Conservation (phyloP, 371 early-diverging fungal species). For the Fennellomyces sp. region DNA sequence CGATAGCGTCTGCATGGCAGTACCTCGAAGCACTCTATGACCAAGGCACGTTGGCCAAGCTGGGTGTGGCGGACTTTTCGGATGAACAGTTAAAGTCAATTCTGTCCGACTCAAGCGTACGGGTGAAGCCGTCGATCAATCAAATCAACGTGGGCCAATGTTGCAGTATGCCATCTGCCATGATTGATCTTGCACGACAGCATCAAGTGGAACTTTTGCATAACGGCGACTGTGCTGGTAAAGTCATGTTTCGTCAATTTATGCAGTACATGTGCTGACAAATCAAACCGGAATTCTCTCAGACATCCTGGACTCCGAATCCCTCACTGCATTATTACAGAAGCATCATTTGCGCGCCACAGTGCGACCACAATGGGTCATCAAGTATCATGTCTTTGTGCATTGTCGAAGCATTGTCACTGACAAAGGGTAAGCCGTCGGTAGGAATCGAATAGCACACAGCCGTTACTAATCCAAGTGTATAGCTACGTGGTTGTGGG, state of each 20-base stretch:
- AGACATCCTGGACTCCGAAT: constrained; percentile 39
- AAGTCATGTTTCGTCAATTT: not conserved
- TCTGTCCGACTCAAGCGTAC: constrained; percentile 17
- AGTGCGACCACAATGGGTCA: constrained; percentile 45
- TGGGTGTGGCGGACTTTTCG: constrained; percentile 25
- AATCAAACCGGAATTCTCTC: not conserved
- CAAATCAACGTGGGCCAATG: constrained; percentile 38
- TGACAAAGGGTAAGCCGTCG: constrained; percentile 53
- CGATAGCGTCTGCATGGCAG: constrained; percentile 23
- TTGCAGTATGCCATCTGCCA: constrained; percentile 47
- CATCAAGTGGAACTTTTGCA: constrained; percentile 49
- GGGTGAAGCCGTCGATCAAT: constrained; percentile 34
- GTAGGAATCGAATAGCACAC: not conserved
- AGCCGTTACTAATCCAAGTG: not conserved
- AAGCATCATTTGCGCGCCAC: constrained; percentile 16
- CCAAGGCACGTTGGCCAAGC: constrained; percentile 1
- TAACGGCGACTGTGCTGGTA: constrained; percentile 56
- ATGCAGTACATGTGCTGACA: constrained; percentile 3
- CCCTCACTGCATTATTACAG: constrained; percentile 35
- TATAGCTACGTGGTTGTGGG: constrained; percentile 41
- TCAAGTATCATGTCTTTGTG: constrained; percentile 62
- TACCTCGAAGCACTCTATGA: constrained; percentile 19
- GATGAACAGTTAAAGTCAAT: constrained; percentile 21
- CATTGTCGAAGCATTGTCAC: constrained; percentile 50
- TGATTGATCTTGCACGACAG: constrained; percentile 49